Evolutionary conservation across 208 protist genomes (phyloP).

Genomic region (Leishmania amazonensis): DNA sequence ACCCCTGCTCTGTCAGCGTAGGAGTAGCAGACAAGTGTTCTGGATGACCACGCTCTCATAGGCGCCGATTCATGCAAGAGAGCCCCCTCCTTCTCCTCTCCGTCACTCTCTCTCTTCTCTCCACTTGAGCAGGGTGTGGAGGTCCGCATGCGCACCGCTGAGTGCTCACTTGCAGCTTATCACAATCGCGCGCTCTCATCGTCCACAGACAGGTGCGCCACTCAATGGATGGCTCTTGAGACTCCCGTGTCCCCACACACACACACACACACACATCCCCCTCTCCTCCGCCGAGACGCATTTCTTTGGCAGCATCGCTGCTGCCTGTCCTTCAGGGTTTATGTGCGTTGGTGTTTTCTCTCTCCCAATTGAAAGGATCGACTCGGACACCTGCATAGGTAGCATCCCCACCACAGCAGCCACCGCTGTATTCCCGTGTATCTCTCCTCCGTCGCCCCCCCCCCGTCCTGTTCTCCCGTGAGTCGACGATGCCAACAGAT

Average conservation of each 20-base stretch:
- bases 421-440: background rate
- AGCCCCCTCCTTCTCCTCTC: background rate
- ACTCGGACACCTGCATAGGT: background rate
- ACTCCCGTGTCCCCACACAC: background rate
- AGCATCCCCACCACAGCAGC: background rate
- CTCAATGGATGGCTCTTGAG: background rate
- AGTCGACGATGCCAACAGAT: conserved; percentile 17
- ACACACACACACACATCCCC: background rate
- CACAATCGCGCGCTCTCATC: background rate
- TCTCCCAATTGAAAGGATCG: background rate
- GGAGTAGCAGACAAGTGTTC: background rate
- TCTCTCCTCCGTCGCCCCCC: background rate
- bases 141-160: background rate
- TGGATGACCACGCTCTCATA: background rate
- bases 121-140: background rate
- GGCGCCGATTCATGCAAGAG: background rate
- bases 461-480: background rate
- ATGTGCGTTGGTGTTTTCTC: background rate
- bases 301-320: background rate
- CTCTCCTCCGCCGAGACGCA: background rate
- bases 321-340: background rate
- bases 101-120: background rate
- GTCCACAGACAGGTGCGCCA: background rate
- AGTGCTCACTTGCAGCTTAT: background rate
- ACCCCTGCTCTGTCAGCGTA: background rate